Evolutionary conservation across 768 basidiomycete species (phyloP).

Genomic region (Rhodotorula paludigena): DNA sequence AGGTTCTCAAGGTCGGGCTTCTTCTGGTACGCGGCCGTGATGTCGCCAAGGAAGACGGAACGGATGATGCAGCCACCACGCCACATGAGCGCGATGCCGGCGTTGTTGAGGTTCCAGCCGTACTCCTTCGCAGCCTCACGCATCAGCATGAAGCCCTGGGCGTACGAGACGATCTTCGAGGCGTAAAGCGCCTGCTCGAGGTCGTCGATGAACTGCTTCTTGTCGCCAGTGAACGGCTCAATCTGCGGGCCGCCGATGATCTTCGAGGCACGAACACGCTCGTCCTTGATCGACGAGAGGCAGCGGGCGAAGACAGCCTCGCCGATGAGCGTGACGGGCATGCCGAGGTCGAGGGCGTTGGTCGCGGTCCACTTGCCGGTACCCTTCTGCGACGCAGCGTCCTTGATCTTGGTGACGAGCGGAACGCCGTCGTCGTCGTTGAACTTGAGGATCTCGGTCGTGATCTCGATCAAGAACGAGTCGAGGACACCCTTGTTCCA

Average conservation of each 20-base stretch:
- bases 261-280: constrained; percentile 90
- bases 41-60: constrained; percentile 91
- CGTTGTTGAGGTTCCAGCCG: constrained; percentile 89
- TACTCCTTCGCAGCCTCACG: constrained; percentile 90
- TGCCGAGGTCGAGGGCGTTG: constrained; percentile 79
- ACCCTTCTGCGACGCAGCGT: constrained; percentile 96
- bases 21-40: constrained; percentile 84
- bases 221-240: constrained; percentile 93
- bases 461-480: constrained; percentile 97
- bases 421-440: constrained; percentile 91
- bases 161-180: constrained; percentile 76
- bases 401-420: constrained; percentile 87
- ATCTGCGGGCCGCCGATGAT: constrained; percentile 81
- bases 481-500: constrained; percentile 99
- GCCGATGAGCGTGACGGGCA: constrained; percentile 89
- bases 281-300: constrained; percentile 92
- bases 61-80: constrained; percentile 99
- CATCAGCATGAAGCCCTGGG: constrained; percentile 99
- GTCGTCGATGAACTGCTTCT: constrained; percentile 97
- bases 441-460: constrained; percentile 91
- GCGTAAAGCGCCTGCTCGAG: constrained; percentile 98
- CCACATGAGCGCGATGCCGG: constrained; percentile 98
- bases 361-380: constrained; percentile 99
- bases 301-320: constrained; percentile 99
- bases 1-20: constrained; percentile 78